Evolutionary conservation across 2,329 filamentous ascomycete genomes (phyloP).

Genomic region (Claviceps sorghi): DNA sequence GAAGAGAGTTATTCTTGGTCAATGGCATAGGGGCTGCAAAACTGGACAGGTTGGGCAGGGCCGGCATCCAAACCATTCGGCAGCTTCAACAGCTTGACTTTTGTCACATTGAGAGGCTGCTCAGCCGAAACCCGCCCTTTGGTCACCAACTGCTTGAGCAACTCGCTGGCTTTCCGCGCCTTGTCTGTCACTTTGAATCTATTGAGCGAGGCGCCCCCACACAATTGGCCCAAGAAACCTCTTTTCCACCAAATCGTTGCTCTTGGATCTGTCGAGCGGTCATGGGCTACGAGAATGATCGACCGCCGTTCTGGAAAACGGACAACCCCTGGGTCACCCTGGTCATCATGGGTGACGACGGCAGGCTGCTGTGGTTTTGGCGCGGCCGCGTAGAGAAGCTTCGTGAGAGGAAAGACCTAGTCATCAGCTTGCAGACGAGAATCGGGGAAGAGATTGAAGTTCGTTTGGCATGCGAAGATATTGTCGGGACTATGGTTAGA

Average conservation of each 20-base stretch:
- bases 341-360: slow-evolving; percentile 44
- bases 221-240: neutral
- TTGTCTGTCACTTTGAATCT: slow-evolving; percentile 28
- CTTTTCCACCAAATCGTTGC: neutral
- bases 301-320: slow-evolving; percentile 46
- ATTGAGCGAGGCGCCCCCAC: slow-evolving; percentile 8
- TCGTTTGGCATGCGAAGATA: slow-evolving; percentile 72
- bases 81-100: slow-evolving; percentile 53
- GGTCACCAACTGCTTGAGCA: slow-evolving; percentile 54
- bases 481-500: slow-evolving; percentile 45
- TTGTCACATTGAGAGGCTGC: slow-evolving; percentile 58
- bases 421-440: slow-evolving; percentile 41
- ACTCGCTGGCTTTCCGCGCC: slow-evolving; percentile 53
- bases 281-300: slow-evolving; percentile 56
- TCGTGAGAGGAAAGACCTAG: slow-evolving; percentile 38
- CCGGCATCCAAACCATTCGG: slow-evolving; percentile 57
- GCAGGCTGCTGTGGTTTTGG: slow-evolving; percentile 51
- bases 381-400: slow-evolving; percentile 49
- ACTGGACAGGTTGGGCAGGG: slow-evolving; percentile 58
- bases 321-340: slow-evolving; percentile 57
- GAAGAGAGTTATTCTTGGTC: slow-evolving; percentile 71
- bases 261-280: slow-evolving; percentile 41
- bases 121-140: slow-evolving; percentile 72
- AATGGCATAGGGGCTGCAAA: slow-evolving; percentile 60
- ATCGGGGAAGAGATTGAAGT: slow-evolving; percentile 42